Conservation (phyloP, 1,284 basidiomycete genomes). For the Pseudozyma flocculosa region DNA sequence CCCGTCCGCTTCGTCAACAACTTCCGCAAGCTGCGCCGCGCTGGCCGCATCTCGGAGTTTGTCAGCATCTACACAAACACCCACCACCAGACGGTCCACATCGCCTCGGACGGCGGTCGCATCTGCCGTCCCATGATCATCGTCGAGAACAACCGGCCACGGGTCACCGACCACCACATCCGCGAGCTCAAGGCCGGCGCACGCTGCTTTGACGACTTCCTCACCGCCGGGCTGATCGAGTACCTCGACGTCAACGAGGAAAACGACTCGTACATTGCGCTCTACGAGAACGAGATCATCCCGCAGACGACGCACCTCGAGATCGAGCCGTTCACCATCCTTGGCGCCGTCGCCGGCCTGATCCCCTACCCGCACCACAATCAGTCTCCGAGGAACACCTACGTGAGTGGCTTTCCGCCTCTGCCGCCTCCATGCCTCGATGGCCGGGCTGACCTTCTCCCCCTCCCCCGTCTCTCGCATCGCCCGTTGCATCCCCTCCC, state of each 20-base stretch:
- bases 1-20: constrained; percentile 82
- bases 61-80: constrained; percentile 96
- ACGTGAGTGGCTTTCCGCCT: constrained; percentile 66
- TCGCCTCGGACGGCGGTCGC: constrained; percentile 94
- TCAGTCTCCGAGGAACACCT: constrained; percentile 97
- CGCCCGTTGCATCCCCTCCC: too few species aligned
- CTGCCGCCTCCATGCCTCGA: too few species aligned
- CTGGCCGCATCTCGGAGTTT: constrained; percentile 91
- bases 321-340: constrained; percentile 96
- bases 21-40: constrained; percentile 88
- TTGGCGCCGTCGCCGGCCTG: constrained; percentile 94
- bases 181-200: constrained; percentile 73
- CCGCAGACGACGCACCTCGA: constrained; percentile 86
- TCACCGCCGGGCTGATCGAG: constrained; percentile 92
- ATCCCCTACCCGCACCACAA: constrained; percentile 99
- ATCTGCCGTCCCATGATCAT: constrained; percentile 99
- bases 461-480: too few species aligned
- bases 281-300: constrained; percentile 87
- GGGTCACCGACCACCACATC: constrained; percentile 81
- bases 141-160: constrained; percentile 78
- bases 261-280: constrained; percentile 94
- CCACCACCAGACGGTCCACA: constrained; percentile 92
- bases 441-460: too few species aligned
- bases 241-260: constrained; percentile 99
- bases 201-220: constrained; percentile 90